Evolutionary conservation across 75 land plant species (phyloP).

Genomic region (Cupressus sempervirens): DNA sequence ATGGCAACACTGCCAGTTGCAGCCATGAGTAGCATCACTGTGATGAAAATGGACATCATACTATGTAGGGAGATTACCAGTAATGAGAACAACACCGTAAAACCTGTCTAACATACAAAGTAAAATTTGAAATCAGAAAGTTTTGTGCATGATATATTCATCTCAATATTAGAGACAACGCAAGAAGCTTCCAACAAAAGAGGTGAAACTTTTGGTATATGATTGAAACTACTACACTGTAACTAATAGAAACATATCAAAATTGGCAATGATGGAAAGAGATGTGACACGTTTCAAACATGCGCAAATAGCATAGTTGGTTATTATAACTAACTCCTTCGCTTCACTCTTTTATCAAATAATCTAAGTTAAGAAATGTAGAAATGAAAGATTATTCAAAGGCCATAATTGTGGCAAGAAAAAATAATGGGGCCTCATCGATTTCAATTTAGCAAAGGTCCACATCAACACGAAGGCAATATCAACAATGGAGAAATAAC

Average conservation of each 20-base stretch:
- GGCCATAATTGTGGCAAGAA: too few species aligned
- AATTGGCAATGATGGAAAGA: too few species aligned
- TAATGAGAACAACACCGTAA: background rate
- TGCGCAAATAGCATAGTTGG: too few species aligned
- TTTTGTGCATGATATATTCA: background rate
- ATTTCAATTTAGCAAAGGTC: too few species aligned
- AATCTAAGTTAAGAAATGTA: too few species aligned
- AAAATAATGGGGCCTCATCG: too few species aligned
- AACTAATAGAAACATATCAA: background rate
- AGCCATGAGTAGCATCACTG: slow-evolving; percentile 15
- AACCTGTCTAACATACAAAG: slow-evolving; percentile 19
- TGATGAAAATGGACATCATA: slow-evolving; percentile 15
- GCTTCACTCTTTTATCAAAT: too few species aligned
- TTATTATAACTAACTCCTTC: too few species aligned
- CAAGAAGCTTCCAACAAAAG: background rate
- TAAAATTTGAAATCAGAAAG: slow-evolving; percentile 22
- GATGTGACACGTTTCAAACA: too few species aligned
- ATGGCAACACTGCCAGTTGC: slow-evolving; percentile 23
- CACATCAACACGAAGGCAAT: too few species aligned
- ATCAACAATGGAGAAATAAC: too few species aligned
- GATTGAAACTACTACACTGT: background rate
- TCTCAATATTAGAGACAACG: background rate
- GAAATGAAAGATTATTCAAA: too few species aligned
- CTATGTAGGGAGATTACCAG: slow-evolving; percentile 6
- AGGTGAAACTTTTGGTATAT: background rate